Conservation (phyloP, 2,329 filamentous ascomycete genomes). For the Cordyceps pruinosa region DNA sequence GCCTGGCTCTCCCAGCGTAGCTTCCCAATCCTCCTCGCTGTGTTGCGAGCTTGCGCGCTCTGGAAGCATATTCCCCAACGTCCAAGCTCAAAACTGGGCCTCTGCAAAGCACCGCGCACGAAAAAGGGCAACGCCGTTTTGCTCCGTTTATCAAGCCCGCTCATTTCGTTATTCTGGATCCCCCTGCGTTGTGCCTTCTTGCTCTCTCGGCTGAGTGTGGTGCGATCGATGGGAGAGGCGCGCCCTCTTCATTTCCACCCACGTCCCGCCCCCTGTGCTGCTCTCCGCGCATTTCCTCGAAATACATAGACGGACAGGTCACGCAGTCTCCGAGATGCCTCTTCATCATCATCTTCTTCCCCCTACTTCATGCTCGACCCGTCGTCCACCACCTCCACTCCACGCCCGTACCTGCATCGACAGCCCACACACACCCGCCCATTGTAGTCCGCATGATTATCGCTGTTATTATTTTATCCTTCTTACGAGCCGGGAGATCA, state of each 20-base stretch:
- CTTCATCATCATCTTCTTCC: too few relatives aligned
- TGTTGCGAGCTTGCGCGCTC: too few relatives aligned
- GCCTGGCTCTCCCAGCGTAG: too few relatives aligned
- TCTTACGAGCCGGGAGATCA: neutral
- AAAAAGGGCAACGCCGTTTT: too few relatives aligned
- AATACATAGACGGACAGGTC: too few relatives aligned
- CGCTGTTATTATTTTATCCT: neutral
- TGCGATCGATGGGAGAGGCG: slow-evolving; percentile 1
- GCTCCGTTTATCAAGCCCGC: neutral
- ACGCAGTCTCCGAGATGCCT: too few relatives aligned
- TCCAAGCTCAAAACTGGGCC: slow-evolving; percentile 7
- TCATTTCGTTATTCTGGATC: neutral
- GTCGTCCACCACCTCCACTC: neutral
- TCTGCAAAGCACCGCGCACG: neutral
- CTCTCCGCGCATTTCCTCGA: too few relatives aligned
- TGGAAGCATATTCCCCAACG: neutral
- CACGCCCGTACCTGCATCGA: neutral
- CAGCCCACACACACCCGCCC: neutral
- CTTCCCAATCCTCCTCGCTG: too few relatives aligned
- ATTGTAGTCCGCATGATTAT: neutral
- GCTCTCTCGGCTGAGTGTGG: neutral
- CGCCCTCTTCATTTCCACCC: too few relatives aligned
- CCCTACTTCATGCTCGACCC: neutral
- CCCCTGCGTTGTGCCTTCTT: neutral
- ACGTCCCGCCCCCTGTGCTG: too few relatives aligned